Conservation (phyloP, 805 yeast genomes). For the Cyberlindnera petersonii region DNA sequence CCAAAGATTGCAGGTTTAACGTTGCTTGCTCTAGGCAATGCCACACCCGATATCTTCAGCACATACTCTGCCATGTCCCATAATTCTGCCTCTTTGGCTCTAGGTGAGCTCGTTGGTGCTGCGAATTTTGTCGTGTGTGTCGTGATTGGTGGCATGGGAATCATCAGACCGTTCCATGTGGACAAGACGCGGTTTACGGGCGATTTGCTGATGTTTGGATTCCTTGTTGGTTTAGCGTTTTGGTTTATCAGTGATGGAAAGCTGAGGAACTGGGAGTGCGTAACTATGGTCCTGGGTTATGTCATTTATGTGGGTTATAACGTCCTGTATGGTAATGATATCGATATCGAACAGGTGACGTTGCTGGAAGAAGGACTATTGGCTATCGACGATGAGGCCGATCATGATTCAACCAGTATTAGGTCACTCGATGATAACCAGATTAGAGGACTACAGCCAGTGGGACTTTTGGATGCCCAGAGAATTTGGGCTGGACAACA, state of each 20-base stretch:
- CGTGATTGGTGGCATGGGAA: slow-evolving; percentile 74
- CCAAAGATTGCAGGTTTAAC: slow-evolving; percentile 85
- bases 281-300: slow-evolving; percentile 54
- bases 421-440: slow-evolving; percentile 22
- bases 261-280: slow-evolving; percentile 53
- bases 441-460: slow-evolving; percentile 24
- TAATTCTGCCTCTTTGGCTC: slow-evolving; percentile 71
- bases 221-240: slow-evolving; percentile 47
- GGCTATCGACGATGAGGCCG: neutral
- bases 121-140: slow-evolving; percentile 77
- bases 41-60: slow-evolving; percentile 84
- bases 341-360: slow-evolving; percentile 2
- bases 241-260: slow-evolving; percentile 51
- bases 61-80: slow-evolving; percentile 77
- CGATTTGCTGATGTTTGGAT: slow-evolving; percentile 57
- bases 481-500: slow-evolving; percentile 27
- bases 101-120: slow-evolving; percentile 91
- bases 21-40: slow-evolving; percentile 85
- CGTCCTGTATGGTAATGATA: slow-evolving; percentile 41
- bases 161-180: slow-evolving; percentile 63
- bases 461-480: slow-evolving; percentile 38
- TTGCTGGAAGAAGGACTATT: slow-evolving; percentile 5
- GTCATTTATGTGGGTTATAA: slow-evolving; percentile 49
- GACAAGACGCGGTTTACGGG: slow-evolving; percentile 47
- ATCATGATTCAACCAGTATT: slow-evolving; percentile 4